Base-by-base conservation (phyloP, 23 red algal genomes). In the Cyanidium caldarium region DNA sequence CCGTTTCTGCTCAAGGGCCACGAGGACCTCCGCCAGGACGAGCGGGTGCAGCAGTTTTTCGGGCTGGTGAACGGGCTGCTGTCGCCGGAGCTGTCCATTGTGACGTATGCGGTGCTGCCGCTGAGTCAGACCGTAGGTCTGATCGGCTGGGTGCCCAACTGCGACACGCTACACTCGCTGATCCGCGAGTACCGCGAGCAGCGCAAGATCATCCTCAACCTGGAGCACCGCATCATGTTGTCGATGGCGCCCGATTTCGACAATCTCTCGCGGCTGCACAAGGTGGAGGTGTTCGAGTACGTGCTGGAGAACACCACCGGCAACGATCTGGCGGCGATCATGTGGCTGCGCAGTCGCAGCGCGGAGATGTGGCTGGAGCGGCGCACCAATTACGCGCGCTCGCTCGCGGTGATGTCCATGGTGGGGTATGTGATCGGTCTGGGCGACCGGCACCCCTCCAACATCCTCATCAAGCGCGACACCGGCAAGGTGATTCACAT, bases 281-380 rank as follows among this genome's bases (percentile, higher is more conserved):
- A 88, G 67, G 92, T 98, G 23, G 84, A 98, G 26, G 65, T 98
- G 14, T 98, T 98, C 71, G 83, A 98, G 72, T 88, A 77, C 29
- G 86, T 82, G 57, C 57, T 98, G 16, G 68, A 80, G 23, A 88
- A 88, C 56, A 98, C 92, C 34, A 79, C 79, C 33, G 82, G 92
- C 15, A 67, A 65, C 10, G 92, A 98, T 39, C 72, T 98, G n/a
- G 82, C 84, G 3, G 46, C 73, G 29, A 80, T 98, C 0, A 39
- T 98, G 21, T 98, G 92, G 92, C 70, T 98, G 21, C 78, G 78
- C 37, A 89, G 84, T 41, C 79, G 92, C 30, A 98, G 83, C 61
- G 83, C 92, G 16, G 92, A 98, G 58, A 88, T 98, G 37, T 98
- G 92, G 92, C 79, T 98, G 46, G 92, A 98, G 33, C 70, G 75